Percentiles rank a stretch among this genome's conserved stretches.
Evolutionary conservation across 208 protist species (phyloP).

Genomic region (Leishmania tropica): DNA sequence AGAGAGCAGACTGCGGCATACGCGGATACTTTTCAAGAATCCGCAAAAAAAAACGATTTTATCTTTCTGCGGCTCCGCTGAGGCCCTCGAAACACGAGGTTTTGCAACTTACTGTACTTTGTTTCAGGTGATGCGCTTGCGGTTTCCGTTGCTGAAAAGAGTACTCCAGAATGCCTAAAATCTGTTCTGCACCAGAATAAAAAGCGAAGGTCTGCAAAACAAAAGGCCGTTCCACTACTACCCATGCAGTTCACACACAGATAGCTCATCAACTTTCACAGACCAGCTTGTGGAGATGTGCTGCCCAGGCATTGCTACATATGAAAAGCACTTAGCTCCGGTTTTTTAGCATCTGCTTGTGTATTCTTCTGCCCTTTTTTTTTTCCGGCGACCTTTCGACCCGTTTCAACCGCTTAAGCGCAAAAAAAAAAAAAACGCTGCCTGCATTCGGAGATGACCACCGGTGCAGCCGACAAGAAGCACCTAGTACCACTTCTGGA

Average conservation of each 20-base stretch:
- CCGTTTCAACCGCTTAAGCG: background rate
- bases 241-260: background rate
- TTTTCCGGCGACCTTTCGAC: background rate
- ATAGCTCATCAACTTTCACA: background rate
- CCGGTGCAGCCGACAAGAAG: slow-evolving; percentile 14
- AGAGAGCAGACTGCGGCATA: no score
- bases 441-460: background rate
- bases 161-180: background rate
- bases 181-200: background rate
- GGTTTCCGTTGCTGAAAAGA: background rate
- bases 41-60: no score
- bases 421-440: background rate
- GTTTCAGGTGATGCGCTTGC: background rate
- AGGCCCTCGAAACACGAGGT: no score
- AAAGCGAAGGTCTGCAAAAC: background rate
- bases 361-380: background rate
- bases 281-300: background rate
- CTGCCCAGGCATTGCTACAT: background rate
- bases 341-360: background rate
- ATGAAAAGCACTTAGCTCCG: background rate
- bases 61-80: no score
- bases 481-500: slow-evolving; percentile 48
- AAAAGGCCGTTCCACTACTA: background rate
- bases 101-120: background rate
- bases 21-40: no score